phyloP scores from a whole-genome alignment of 2,329 filamentous ascomycete genomes.

The Fusarium ambrosium region DNA sequence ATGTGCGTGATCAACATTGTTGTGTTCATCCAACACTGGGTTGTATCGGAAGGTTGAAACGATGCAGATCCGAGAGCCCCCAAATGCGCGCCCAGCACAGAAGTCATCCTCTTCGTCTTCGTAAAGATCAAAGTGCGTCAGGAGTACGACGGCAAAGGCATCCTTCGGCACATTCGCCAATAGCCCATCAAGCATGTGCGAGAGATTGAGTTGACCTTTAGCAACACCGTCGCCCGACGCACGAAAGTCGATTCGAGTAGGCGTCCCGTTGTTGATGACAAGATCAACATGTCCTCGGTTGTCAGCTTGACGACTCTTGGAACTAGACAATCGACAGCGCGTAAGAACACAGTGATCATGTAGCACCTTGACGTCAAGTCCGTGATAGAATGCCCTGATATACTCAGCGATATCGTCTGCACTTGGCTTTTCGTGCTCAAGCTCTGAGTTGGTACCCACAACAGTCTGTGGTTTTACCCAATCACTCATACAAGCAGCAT shows the following conservation, averaged over 20 bases:
- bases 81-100: constrained; percentile 76
- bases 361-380: constrained; percentile 63
- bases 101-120: constrained; percentile 77
- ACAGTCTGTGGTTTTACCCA: background rate
- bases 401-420: constrained; percentile 53
- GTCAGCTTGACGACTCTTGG: background rate
- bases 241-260: constrained; percentile 65
- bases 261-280: constrained; percentile 44
- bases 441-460: background rate
- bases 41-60: constrained; percentile 74
- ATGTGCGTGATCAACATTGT: constrained; percentile 60
- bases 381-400: constrained; percentile 65
- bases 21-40: constrained; percentile 62
- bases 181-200: constrained; percentile 71
- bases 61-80: constrained; percentile 72
- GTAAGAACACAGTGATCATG: constrained; percentile 58
- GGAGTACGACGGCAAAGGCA: constrained; percentile 70
- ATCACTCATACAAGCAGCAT: background rate
- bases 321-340: constrained; percentile 52
- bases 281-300: constrained; percentile 58
- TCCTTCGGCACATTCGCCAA: constrained; percentile 68
- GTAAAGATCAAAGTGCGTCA: constrained; percentile 73
- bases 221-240: constrained; percentile 62
- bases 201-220: constrained; percentile 67
- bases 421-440: constrained; percentile 35